phyloP scores from a whole-genome alignment of 352 stramenopile genomes.

The Phytopythium montanum region DNA sequence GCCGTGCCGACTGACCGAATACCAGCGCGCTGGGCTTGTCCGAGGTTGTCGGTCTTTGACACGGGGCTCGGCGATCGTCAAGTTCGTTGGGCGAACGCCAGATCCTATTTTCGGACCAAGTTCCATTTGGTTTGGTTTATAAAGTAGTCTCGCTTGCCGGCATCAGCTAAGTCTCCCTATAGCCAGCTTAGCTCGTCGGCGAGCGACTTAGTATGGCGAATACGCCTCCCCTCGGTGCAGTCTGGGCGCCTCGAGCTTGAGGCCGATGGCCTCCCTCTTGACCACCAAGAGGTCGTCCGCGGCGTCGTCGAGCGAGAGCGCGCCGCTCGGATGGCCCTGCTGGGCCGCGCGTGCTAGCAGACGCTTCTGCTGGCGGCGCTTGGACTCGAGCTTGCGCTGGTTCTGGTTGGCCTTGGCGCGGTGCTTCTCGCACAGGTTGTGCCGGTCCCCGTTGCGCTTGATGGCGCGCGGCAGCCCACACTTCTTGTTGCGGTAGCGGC shows the following conservation, averaged over 20 bases:
- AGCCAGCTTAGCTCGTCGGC: too few relatives aligned
- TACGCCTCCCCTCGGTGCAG: slow-evolving; percentile 4
- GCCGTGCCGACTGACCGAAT: too few relatives aligned
- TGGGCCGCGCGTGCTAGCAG: slow-evolving; percentile 15
- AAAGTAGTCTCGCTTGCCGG: too few relatives aligned
- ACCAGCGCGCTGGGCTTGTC: background rate
- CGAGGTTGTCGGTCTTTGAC: too few relatives aligned
- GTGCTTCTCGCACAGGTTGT: slow-evolving; percentile 64
- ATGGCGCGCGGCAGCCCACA: slow-evolving; percentile 51
- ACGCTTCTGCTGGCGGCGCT: slow-evolving; percentile 63
- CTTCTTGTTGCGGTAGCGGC: slow-evolving; percentile 65
- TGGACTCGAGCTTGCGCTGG: slow-evolving; percentile 80
- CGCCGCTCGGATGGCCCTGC: background rate
- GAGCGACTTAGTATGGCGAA: too few relatives aligned
- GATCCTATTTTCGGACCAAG: too few relatives aligned
- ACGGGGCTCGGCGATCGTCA: too few relatives aligned
- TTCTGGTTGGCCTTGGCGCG: slow-evolving; percentile 76
- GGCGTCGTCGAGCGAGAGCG: slow-evolving; percentile 1
- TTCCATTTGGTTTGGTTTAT: too few relatives aligned
- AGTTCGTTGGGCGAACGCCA: too few relatives aligned
- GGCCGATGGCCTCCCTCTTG: slow-evolving; percentile 13
- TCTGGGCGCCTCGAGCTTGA: background rate
- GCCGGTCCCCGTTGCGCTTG: slow-evolving; percentile 64
- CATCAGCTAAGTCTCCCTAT: too few relatives aligned
- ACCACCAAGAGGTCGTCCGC: slow-evolving; percentile 11